Evolutionary conservation across 2,329 filamentous ascomycete genomes (phyloP).

Genomic region (Pseudomassariella vexata): DNA sequence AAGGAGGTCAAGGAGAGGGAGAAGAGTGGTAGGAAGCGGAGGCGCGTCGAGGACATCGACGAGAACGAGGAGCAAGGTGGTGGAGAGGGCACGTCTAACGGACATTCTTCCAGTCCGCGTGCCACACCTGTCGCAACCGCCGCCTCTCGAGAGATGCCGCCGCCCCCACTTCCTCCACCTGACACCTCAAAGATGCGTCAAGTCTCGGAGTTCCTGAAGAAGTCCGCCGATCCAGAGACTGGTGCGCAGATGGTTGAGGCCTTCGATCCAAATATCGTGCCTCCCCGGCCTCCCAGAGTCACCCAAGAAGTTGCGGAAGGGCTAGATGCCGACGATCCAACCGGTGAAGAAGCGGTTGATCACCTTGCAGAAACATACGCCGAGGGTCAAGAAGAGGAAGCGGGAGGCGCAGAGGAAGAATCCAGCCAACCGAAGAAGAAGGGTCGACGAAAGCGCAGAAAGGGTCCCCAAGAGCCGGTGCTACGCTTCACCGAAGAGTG

Average conservation of each 20-base stretch:
- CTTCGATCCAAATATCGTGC: constrained; percentile 22
- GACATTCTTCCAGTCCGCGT: background rate
- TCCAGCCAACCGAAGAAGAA: constrained; percentile 2
- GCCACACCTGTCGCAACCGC: constrained; percentile 1
- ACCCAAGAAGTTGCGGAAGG: constrained; percentile 19
- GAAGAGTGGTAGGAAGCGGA: constrained; percentile 34
- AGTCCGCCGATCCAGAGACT: constrained; percentile 20
- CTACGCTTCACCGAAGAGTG: constrained; percentile 57
- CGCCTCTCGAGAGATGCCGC: constrained; percentile 19
- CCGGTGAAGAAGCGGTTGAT: constrained; percentile 37
- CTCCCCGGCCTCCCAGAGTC: constrained; percentile 14
- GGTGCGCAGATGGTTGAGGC: constrained; percentile 19
- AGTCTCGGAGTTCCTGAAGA: constrained; percentile 23
- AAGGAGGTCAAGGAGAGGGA: constrained; percentile 42
- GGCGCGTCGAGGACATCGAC: constrained; percentile 30
- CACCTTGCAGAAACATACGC: constrained; percentile 26
- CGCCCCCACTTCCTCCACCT: constrained; percentile 22
- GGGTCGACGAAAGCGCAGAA: constrained; percentile 21
- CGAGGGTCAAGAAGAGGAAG: constrained; percentile 31
- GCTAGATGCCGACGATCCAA: constrained; percentile 22
- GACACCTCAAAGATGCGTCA: constrained; percentile 21
- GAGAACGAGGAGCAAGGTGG: constrained; percentile 20
- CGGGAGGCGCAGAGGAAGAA: constrained; percentile 7
- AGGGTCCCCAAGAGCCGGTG: constrained; percentile 27
- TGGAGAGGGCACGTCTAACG: background rate